phyloP scores from a whole-genome alignment of 352 stramenopile genomes.

The Phytophthora crassamura region DNA sequence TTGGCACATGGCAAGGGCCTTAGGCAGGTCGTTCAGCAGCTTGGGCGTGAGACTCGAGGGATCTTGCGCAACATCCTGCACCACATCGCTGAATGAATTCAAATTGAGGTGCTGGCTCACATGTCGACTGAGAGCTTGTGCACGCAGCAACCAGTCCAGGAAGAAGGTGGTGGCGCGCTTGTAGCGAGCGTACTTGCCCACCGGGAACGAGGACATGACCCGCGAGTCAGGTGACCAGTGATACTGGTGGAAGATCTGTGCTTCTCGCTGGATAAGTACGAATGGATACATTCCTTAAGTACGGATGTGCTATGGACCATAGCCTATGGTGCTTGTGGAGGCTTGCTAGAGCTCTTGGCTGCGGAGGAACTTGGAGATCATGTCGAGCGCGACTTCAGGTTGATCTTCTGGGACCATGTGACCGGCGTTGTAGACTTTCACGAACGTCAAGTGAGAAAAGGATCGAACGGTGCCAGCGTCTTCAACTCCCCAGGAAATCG shows the following conservation, averaged over 20 bases:
- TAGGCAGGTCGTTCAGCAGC: conserved; percentile 11
- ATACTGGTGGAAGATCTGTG: too few species aligned
- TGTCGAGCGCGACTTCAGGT: conserved; percentile 50
- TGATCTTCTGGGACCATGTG: conserved; percentile 66
- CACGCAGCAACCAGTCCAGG: not conserved
- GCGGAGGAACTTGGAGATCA: conserved; percentile 67
- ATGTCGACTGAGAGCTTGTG: not conserved
- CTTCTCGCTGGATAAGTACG: too few species aligned
- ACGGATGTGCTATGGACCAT: too few species aligned
- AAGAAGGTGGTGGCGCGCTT: conserved; percentile 5
- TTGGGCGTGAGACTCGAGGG: conserved; percentile 1
- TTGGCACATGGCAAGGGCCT: conserved; percentile 21
- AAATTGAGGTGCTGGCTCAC: not conserved
- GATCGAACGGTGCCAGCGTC: conserved; percentile 37
- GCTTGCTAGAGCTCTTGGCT: conserved; percentile 14
- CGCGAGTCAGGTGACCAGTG: not conserved
- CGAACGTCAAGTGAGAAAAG: conserved; percentile 44
- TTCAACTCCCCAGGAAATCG: conserved; percentile 3
- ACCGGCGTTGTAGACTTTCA: conserved; percentile 55
- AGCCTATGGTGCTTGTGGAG: too few species aligned
- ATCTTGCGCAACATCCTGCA: conserved; percentile 9
- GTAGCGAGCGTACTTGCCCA: conserved; percentile 9
- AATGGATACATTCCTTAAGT: too few species aligned
- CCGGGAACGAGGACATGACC: not conserved
- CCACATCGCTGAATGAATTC: not conserved